Conservation (phyloP, 179 eudicot genomes). For the Spergularia azorica region DNA sequence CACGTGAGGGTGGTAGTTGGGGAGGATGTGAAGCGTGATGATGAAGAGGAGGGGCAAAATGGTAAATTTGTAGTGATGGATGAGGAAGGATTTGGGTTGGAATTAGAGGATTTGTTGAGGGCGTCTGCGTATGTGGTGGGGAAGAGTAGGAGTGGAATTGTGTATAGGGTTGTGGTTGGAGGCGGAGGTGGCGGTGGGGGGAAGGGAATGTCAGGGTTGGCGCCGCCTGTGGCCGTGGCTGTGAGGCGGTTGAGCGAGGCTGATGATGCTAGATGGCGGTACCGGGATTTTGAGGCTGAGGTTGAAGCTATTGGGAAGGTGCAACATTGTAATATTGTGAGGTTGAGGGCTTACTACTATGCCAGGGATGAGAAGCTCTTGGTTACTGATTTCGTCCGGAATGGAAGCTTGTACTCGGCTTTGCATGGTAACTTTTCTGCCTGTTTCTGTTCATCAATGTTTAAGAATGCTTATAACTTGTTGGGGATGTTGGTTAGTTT, state of each 20-base stretch:
- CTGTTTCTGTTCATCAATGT: neutral
- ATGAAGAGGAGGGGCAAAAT: slow-evolving; percentile 72
- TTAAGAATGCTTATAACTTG: neutral
- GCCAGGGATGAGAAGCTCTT: slow-evolving; percentile 85
- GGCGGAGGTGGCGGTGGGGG: slow-evolving; percentile 42
- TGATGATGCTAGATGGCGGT: slow-evolving; percentile 62
- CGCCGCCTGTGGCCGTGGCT: slow-evolving; percentile 48
- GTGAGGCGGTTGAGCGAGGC: slow-evolving; percentile 89
- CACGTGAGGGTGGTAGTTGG: slow-evolving; percentile 30
- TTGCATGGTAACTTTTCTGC: slow-evolving; percentile 59
- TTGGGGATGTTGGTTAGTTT: neutral
- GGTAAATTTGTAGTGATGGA: slow-evolving; percentile 79
- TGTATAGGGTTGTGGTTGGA: slow-evolving; percentile 77
- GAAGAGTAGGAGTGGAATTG: slow-evolving; percentile 87
- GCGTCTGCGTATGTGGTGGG: slow-evolving; percentile 97
- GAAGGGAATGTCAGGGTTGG: slow-evolving; percentile 39
- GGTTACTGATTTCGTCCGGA: slow-evolving; percentile 76
- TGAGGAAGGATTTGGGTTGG: slow-evolving; percentile 71
- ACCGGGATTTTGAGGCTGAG: slow-evolving; percentile 81
- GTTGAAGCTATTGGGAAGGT: slow-evolving; percentile 78
- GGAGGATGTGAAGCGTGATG: slow-evolving; percentile 13
- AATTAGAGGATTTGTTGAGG: slow-evolving; percentile 91
- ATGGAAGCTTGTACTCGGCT: slow-evolving; percentile 85
- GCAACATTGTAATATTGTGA: slow-evolving; percentile 66
- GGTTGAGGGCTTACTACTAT: slow-evolving; percentile 89